Conservation (phyloP, 2,329 filamentous ascomycete species). For the Phoma sp. region DNA sequence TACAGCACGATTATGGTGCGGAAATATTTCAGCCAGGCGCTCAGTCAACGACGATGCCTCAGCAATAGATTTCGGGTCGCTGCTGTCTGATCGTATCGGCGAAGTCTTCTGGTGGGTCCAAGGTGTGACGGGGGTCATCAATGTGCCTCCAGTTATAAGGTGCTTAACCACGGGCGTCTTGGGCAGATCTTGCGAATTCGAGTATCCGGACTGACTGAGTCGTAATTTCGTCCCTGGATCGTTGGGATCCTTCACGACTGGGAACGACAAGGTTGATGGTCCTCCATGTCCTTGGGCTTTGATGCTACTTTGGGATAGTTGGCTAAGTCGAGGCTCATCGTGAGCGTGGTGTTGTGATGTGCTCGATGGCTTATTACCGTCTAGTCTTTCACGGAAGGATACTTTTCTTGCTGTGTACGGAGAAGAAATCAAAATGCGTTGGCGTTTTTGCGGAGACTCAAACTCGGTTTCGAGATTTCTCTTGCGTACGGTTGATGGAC, state of each 20-base stretch:
- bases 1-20: conserved; percentile 28
- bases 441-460: conserved; percentile 22
- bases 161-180: conserved; percentile 39
- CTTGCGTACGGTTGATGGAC: conserved; percentile 26
- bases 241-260: conserved; percentile 78
- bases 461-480: conserved; percentile 21
- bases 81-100: conserved; percentile 23
- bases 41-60: conserved; percentile 28
- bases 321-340: conserved; percentile 25
- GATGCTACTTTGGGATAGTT: conserved; percentile 50
- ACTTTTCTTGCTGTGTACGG: conserved; percentile 16
- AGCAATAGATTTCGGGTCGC: conserved; percentile 20
- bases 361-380: neutral
- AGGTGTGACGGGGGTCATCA: conserved; percentile 37
- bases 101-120: conserved; percentile 45
- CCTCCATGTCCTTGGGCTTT: conserved; percentile 47
- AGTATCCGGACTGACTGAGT: conserved; percentile 70
- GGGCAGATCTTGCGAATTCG: conserved; percentile 52
- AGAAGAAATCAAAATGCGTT: conserved; percentile 20
- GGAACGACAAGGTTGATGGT: conserved; percentile 66
- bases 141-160: conserved; percentile 18
- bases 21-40: conserved; percentile 29
- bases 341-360: conserved; percentile 7
- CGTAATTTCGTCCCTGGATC: conserved; percentile 69
- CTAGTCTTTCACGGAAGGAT: conserved; percentile 20